Evolutionary conservation across 1,139 yeast species (phyloP), one percentile per base, ranked within the genome.

Genomic region (Kluyveromyces marxianus): DNA sequence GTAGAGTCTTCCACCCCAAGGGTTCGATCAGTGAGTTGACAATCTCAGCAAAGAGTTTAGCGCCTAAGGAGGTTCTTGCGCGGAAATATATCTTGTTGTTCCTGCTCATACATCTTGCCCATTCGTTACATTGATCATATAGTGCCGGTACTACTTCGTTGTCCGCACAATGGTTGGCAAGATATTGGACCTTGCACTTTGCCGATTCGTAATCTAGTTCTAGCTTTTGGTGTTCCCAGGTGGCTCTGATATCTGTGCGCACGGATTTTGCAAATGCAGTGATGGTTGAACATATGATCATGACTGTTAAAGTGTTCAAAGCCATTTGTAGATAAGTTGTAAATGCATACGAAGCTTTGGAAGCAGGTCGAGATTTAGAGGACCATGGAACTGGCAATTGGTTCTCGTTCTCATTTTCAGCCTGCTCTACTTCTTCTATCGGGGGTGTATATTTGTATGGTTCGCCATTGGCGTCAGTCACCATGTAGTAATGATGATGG

Each of bases 91-190:
- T 70, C 37, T 78, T 76, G 10, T 96, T 96, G 56, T 90, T 95
- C 50, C 88, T 72, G 55, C 81, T 79, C 95, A 86, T 89, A 64
- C 98, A 92, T 50, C 74, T 76, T 51, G 79, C 83, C 95, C 96
- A 87, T 37, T 70, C 69, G 31, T 75, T 70, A 63, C 98, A 92
- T 24, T 78, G 72, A n/a, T 68, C 65, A 54, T 84, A 89, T 29
- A 89, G 65, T 0, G 89, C 92, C 1, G 96, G 96, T 0, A 77
- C 82, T 28, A 83, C 63, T 32, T 60, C 61, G 7, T 68, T 70
- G 1, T 76, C 77, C 7, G 75, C 69, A 50, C 98, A 92, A 56
- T 82, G 77, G 64, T 92, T 90, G 34, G 82, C 66, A 26, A 76
- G 63, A 62, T 81, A 92, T 50, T 87, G 83, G 43, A 81, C 71